Base-by-base conservation (phyloP, 345 rosid species). In the Dipteronia dyeriana region DNA sequence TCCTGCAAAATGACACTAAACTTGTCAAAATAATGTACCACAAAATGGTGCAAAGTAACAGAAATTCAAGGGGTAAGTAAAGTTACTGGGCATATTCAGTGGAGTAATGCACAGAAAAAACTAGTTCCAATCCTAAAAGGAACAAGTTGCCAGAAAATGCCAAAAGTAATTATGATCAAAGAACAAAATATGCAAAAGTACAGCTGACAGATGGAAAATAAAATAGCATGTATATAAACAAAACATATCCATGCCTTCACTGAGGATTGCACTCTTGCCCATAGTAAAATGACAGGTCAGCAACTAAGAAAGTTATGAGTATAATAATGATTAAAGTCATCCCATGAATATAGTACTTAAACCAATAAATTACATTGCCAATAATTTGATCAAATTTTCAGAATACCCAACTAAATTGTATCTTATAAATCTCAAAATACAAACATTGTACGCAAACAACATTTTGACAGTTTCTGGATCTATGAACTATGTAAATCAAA, bases 1-100 rank as follows among this genome's bases (percentile, higher is more conserved):
- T 97, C 99, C 98, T 97, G 93, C 75, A 86, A 53, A 83, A 70
- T 71, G 17, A 77, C 29, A 74, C 45, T 70, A 29, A 76, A 76
- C 31, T n/a, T 56, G 68, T 62, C n/a, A 76, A 56, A 75, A 51
- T 64, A 22, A 29, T 34, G 62, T 31, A 76, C 72, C 38, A 65
- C 12, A 79, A 43, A 56, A 75, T 54, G 23, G 43, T 70, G 61
- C 65, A 34, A 41, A 54, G 47, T 17, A 65, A 26, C 29, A 54
- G 39, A 76, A 51, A 41, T 68, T 38, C 51, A 67, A 67, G 6
- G 43, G 34, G 60, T 11, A 66, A 51, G 22, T 22, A 2, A 67
- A 38, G 31, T 59, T 26, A 17, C 31, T 25, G 17, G 4, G 54
- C 11, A 26, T 49, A 47, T 49, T 25, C 34, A 47, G 34, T 70